phyloP scores from a whole-genome alignment of 2,329 filamentous ascomycete species.

The Venturia nashicola region DNA sequence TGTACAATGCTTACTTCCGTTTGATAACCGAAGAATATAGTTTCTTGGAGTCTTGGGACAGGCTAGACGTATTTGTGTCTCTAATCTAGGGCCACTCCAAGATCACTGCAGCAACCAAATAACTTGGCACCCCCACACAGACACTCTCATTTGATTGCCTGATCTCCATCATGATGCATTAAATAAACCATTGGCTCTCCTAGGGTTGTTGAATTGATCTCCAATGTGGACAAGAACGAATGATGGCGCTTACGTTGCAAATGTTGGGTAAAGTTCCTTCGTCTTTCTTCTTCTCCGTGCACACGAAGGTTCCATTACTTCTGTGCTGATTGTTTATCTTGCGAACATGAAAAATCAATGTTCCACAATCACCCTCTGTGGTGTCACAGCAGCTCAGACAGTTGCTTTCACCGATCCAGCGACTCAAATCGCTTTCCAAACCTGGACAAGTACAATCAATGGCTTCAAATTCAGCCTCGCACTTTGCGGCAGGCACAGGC shows the following conservation, averaged over 20 bases:
- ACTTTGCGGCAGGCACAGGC: background rate
- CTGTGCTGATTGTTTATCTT: background rate
- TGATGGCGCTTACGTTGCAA: background rate
- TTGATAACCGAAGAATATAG: too few relatives aligned
- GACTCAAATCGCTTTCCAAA: constrained; percentile 4
- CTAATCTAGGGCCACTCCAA: background rate
- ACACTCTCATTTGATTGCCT: background rate
- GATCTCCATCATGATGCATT: background rate
- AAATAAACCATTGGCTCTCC: background rate
- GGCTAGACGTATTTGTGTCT: too few relatives aligned
- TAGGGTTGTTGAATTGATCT: background rate
- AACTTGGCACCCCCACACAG: background rate
- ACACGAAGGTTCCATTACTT: background rate
- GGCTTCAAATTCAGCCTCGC: constrained; percentile 4
- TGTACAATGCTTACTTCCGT: too few relatives aligned
- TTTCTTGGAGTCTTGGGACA: too few relatives aligned
- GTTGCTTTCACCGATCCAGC: background rate
- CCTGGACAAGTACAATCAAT: background rate
- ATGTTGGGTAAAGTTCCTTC: background rate
- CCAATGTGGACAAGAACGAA: background rate
- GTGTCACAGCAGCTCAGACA: background rate
- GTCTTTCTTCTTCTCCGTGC: background rate
- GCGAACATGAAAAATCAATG: background rate
- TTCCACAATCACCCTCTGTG: background rate
- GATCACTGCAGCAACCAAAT: background rate